A percentile compares a stretch with the other conserved stretches of the same genome.
Conservation (phyloP, 352 stramenopile genomes). For the Phytophthora niederhauseri region DNA sequence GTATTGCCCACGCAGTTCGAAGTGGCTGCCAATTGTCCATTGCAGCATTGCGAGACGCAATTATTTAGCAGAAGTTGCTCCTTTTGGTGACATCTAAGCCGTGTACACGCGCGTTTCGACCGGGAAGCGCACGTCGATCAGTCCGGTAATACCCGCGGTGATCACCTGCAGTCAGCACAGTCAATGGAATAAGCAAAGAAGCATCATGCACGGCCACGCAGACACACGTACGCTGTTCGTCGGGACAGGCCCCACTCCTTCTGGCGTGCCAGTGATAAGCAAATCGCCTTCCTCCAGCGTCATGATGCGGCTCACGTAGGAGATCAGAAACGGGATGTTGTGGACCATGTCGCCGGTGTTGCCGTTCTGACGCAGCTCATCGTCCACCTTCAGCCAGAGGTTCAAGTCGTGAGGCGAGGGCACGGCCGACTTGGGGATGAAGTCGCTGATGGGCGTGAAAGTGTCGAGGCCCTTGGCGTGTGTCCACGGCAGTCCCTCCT, state of each 20-base stretch:
- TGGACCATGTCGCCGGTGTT: slow-evolving; percentile 85
- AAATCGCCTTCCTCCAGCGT: slow-evolving; percentile 86
- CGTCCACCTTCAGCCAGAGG: slow-evolving; percentile 85
- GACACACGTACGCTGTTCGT: slow-evolving; percentile 55
- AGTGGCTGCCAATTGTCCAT: background rate
- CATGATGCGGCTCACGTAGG: slow-evolving; percentile 84
- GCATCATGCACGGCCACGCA: background rate
- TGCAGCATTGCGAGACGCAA: background rate
- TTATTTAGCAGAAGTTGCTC: background rate
- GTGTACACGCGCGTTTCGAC: slow-evolving; percentile 70
- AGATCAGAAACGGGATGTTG: slow-evolving; percentile 76
- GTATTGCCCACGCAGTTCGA: background rate
- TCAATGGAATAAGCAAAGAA: too few species aligned
- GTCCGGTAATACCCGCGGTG: slow-evolving; percentile 71
- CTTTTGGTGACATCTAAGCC: slow-evolving; percentile 8
- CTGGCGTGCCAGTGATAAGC: slow-evolving; percentile 85
- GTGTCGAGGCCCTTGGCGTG: slow-evolving; percentile 80
- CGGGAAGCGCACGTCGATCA: slow-evolving; percentile 72
- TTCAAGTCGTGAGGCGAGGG: slow-evolving; percentile 67
- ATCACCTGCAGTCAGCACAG: slow-evolving; percentile 48
- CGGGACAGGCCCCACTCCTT: slow-evolving; percentile 73
- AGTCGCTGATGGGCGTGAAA: slow-evolving; percentile 83
- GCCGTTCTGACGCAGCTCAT: slow-evolving; percentile 72
- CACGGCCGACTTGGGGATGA: slow-evolving; percentile 75
- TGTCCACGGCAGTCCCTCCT: slow-evolving; percentile 75